Percentiles rank a stretch among this genome's conserved stretches.
Evolutionary conservation across 441 rosid species (phyloP).

Genomic region (Populus hybrid): DNA sequence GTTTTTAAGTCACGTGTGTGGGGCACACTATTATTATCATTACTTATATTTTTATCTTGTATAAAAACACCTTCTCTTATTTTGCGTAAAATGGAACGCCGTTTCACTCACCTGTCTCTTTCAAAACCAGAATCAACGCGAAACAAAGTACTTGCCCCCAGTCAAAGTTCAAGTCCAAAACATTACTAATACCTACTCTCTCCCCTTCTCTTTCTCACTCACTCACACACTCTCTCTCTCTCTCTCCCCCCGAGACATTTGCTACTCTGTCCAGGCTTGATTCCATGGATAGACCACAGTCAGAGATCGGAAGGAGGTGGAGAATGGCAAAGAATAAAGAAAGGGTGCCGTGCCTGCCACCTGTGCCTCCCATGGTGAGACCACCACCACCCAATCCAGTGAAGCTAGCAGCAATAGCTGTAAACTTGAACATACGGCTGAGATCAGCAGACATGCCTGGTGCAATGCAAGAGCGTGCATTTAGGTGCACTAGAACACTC

Average conservation of each 20-base stretch:
- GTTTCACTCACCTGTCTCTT: not conserved
- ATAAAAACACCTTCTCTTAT: not conserved
- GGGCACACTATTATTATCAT: too few species aligned
- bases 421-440: constrained; percentile 46
- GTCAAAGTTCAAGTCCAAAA: not conserved
- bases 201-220: not conserved
- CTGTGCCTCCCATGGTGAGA: constrained; percentile 19
- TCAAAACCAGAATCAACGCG: not conserved
- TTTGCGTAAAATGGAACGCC: not conserved
- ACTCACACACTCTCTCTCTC: not conserved
- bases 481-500: constrained; percentile 37
- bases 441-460: constrained; percentile 57
- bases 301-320: constrained; percentile 20
- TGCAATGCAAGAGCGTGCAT: constrained; percentile 51
- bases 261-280: not conserved
- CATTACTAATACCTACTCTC: not conserved
- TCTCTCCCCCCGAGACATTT: not conserved
- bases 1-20: too few species aligned
- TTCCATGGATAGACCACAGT: constrained; percentile 35
- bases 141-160: not conserved
- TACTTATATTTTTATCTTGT: too few species aligned
- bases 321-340: constrained; percentile 16
- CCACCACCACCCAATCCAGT: constrained; percentile 24
- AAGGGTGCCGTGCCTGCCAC: constrained; percentile 13
- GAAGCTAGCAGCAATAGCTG: constrained; percentile 46